Percentiles rank a stretch among this genome's conserved stretches.
Conservation (phyloP, 1,139 yeast species). For the Hemisphaericaspora subhashii region DNA sequence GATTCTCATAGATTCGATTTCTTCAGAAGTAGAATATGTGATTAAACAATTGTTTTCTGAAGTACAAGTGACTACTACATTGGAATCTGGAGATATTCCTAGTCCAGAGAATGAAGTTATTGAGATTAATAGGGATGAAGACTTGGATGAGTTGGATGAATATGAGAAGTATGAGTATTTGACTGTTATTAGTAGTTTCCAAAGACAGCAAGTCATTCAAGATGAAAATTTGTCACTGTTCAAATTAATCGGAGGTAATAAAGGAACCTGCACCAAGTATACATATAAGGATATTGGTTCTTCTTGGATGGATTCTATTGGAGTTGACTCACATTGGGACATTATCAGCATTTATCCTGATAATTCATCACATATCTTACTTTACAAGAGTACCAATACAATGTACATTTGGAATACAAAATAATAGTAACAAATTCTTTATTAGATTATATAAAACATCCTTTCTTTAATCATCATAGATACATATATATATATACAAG, state of each 20-base stretch:
- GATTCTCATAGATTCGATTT: not conserved
- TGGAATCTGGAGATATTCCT: not conserved
- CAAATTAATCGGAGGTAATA: not conserved
- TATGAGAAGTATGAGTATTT: constrained; percentile 9
- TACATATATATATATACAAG: constrained; percentile 1
- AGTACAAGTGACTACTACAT: constrained; percentile 4
- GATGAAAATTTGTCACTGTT: constrained; percentile 2
- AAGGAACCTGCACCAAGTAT: not conserved
- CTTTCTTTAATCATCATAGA: no score
- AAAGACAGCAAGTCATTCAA: not conserved
- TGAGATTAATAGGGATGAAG: not conserved
- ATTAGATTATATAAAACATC: no score
- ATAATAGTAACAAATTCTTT: no score
- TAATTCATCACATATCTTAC: not conserved
- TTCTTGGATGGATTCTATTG: not conserved
- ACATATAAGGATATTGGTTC: not conserved
- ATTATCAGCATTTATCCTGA: not conserved
- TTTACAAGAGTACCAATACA: not conserved
- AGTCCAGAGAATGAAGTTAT: not conserved
- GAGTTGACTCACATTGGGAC: not conserved
- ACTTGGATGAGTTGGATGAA: constrained; percentile 4
- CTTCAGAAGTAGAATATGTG: constrained; percentile 10
- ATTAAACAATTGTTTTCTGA: constrained; percentile 8
- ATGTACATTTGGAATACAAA: not conserved
- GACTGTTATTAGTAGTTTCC: constrained; percentile 7